Evolutionary conservation across 768 basidiomycete genomes (phyloP), one percentile per base, ranked within the genome.

Genomic region (Tubosaeta sp.): DNA sequence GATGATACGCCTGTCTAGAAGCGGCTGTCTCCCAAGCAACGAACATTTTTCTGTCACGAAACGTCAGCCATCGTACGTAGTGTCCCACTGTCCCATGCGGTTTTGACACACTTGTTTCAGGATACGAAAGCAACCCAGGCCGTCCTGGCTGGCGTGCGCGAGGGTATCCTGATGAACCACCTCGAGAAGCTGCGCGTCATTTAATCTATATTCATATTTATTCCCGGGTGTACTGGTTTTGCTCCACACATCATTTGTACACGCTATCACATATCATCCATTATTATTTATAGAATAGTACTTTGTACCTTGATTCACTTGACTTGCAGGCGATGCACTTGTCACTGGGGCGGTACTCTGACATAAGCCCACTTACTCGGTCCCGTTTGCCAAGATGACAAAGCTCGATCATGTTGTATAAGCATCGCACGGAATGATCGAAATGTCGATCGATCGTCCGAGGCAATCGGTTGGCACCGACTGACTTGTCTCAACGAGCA

Each of bases 31-130:
- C 81, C 82, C 1, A 66, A 74, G 30, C 68, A 74, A 24, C 73
- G 86, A 5, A 72, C 80, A 1, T 87, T 87, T 59, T 79, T 84
- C 57, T 82, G 79, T 54, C 80, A 87, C 58, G 80, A 84, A 59
- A 87, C 85, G 0, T 84, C 84, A 34, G 86, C 85, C 5, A 80
- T 86, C 40, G 85, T 85, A 59, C 46, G 83, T 76, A 13, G 1
- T 27, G 42, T 14, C 10, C 24, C 12, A 24, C 29, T 3, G 4
- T 22, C 12, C n/a, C 9, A 14, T 7, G 34, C 34, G 34, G 14
- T 30, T 18, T 43, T 49, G 40, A 50, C 18, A 19, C 21, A 3
- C 11, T 18, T 18, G 18, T n/a, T 18, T 19, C 16, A 75, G 73
- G 73, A 75, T 52, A 75, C 70, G 6, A 44, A 59, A 27, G 66